phyloP scores from a whole-genome alignment of 2,329 filamentous ascomycete species.

The Aureobasidium pullulans region DNA sequence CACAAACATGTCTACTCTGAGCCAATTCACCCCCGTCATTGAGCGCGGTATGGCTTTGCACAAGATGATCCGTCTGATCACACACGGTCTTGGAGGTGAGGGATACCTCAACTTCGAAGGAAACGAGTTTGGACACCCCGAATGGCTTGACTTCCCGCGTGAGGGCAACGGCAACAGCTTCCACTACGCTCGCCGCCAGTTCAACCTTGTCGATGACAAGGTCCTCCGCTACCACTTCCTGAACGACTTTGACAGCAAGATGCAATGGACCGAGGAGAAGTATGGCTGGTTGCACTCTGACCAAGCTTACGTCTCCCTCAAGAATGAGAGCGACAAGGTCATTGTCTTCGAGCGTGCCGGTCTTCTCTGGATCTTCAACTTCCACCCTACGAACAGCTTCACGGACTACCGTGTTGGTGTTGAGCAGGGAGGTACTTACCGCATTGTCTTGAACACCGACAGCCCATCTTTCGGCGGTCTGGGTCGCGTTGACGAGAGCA shows the following conservation, averaged over 20 bases:
- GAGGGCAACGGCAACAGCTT: constrained; percentile 51
- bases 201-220: constrained; percentile 82
- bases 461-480: constrained; percentile 70
- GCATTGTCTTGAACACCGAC: constrained; percentile 78
- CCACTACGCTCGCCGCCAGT: constrained; percentile 58
- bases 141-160: constrained; percentile 97
- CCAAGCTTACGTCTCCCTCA: constrained; percentile 88
- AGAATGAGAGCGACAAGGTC: constrained; percentile 89
- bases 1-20: constrained; percentile 87
- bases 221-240: constrained; percentile 84
- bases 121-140: constrained; percentile 96
- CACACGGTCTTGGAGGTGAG: constrained; percentile 85
- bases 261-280: constrained; percentile 81
- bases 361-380: constrained; percentile 92
- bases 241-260: constrained; percentile 85
- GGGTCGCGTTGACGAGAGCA: constrained; percentile 67
- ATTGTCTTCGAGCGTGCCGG: constrained; percentile 92
- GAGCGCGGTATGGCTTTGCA: constrained; percentile 86
- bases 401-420: constrained; percentile 89
- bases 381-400: constrained; percentile 77
- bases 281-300: constrained; percentile 83
- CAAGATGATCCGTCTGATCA: constrained; percentile 95
- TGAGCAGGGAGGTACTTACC: constrained; percentile 76
- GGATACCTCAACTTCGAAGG: constrained; percentile 98
- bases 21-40: constrained; percentile 79